Conservation (phyloP, 768 basidiomycete genomes). For the Tubosaeta sp. region DNA sequence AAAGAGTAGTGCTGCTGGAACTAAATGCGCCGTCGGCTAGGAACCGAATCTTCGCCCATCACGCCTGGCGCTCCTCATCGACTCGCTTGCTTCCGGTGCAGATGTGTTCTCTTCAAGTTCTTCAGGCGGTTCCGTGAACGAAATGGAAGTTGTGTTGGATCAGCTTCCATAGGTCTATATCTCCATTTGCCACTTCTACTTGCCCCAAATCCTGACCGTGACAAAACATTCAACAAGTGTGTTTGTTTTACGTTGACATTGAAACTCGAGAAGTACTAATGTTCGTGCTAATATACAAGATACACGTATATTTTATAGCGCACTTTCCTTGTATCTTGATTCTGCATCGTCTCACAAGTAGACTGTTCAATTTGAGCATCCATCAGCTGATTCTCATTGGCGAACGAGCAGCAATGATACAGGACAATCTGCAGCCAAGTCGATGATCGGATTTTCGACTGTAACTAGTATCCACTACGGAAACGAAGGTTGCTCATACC, state of each 20-base stretch:
- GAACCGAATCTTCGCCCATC: conserved; percentile 69
- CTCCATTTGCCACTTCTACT: not conserved
- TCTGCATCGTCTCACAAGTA: not conserved
- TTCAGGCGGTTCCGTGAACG: conserved; percentile 41
- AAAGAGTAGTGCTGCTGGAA: not conserved
- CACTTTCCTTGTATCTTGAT: not conserved
- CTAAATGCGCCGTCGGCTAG: conserved; percentile 22
- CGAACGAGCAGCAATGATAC: too few species aligned
- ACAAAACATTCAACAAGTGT: not conserved
- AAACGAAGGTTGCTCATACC: not conserved
- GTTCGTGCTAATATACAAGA: not conserved
- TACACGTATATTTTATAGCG: not conserved
- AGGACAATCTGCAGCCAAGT: not conserved
- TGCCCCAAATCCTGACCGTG: not conserved
- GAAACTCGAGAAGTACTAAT: not conserved
- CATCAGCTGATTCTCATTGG: not conserved
- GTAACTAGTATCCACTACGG: not conserved
- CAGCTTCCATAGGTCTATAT: conserved; percentile 16
- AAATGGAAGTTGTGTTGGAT: conserved; percentile 73
- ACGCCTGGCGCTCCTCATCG: conserved; percentile 69
- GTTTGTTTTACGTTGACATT: not conserved
- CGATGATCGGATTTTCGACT: not conserved
- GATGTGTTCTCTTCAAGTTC: conserved; percentile 59
- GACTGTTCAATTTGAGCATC: not conserved
- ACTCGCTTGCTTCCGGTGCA: conserved; percentile 76